Evolutionary conservation across 805 yeast genomes (phyloP).

Genomic region (Saturnispora hagleri): DNA sequence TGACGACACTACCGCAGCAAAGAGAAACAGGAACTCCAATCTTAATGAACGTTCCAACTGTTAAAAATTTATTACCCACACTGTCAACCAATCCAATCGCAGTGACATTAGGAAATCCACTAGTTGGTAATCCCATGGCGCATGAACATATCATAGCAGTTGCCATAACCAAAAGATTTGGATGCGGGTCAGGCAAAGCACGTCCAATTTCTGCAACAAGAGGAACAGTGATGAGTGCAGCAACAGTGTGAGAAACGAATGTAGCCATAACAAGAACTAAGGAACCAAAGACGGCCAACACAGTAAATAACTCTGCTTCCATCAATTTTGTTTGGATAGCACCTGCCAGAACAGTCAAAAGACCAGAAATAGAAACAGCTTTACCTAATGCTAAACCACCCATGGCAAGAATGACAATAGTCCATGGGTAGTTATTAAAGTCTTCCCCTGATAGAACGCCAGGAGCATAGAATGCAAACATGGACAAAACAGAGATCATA

Average conservation of each 20-base stretch:
- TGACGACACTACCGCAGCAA: conserved; percentile 60
- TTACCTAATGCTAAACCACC: conserved; percentile 95
- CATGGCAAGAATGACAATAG: conserved; percentile 92
- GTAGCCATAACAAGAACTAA: conserved; percentile 82
- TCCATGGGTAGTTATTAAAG: conserved; percentile 94
- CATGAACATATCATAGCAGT: conserved; percentile 71
- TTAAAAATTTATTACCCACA: conserved; percentile 80
- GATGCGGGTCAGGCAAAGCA: conserved; percentile 67
- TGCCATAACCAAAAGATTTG: conserved; percentile 65
- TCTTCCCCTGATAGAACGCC: conserved; percentile 83
- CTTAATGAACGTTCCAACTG: conserved; percentile 77
- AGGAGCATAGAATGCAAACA: conserved; percentile 86
- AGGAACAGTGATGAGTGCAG: conserved; percentile 89
- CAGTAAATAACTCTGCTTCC: conserved; percentile 60
- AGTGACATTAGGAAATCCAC: conserved; percentile 96
- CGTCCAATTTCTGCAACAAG: conserved; percentile 85
- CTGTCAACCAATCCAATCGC: conserved; percentile 94
- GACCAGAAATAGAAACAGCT: conserved; percentile 87
- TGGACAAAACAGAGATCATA: conserved; percentile 83
- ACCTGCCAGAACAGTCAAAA: conserved; percentile 68
- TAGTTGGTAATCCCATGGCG: conserved; percentile 97
- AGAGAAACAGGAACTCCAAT: conserved; percentile 87
- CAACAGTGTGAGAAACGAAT: conserved; percentile 94
- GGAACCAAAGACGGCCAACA: conserved; percentile 71
- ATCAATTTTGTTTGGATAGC: conserved; percentile 58